These are phyloP conservation scores for Aureobasidium sp. DNA, from an alignment of 2,329 filamentous ascomycete genomes.

Conservation along the genomic window DNA sequence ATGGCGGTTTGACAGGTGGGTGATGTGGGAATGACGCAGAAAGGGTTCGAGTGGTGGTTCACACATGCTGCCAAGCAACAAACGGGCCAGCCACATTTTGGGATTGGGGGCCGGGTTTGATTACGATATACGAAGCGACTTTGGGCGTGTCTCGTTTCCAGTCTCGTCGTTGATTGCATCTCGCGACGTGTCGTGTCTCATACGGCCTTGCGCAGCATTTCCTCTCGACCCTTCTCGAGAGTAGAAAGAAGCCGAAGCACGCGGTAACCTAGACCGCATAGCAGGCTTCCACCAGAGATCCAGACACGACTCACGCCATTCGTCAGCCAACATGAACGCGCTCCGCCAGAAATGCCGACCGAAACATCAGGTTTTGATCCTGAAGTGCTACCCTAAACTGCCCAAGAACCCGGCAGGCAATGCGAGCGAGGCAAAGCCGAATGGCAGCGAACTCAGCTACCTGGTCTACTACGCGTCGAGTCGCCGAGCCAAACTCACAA, in stretches of 20 bases:
- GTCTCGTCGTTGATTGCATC: constrained; percentile 4
- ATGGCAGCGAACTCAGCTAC: constrained; percentile 93
- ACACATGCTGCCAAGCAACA: background rate
- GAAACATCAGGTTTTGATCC: constrained; percentile 91
- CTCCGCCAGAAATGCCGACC: constrained; percentile 62
- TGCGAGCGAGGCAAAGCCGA: constrained; percentile 89
- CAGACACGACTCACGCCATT: background rate
- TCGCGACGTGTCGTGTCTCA: constrained; percentile 9
- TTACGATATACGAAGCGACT: constrained; percentile 6
- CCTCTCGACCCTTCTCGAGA: background rate
- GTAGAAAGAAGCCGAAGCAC: background rate
- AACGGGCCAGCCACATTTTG: constrained; percentile 9
- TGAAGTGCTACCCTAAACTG: constrained; percentile 92
- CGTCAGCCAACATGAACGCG: constrained; percentile 40
- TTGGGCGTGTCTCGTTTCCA: background rate
- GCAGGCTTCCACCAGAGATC: background rate
- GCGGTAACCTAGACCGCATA: background rate
- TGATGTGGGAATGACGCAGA: background rate
- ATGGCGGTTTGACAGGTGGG: background rate
- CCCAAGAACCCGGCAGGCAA: constrained; percentile 56
- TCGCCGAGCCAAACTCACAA: constrained; percentile 88
- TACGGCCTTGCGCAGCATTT: background rate
- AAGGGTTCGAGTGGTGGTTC: background rate
- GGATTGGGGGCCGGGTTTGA: background rate
- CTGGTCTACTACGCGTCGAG: constrained; percentile 95